phyloP scores from a whole-genome alignment of 2,329 filamentous ascomycete genomes.

The Aureobasidium sp. region DNA sequence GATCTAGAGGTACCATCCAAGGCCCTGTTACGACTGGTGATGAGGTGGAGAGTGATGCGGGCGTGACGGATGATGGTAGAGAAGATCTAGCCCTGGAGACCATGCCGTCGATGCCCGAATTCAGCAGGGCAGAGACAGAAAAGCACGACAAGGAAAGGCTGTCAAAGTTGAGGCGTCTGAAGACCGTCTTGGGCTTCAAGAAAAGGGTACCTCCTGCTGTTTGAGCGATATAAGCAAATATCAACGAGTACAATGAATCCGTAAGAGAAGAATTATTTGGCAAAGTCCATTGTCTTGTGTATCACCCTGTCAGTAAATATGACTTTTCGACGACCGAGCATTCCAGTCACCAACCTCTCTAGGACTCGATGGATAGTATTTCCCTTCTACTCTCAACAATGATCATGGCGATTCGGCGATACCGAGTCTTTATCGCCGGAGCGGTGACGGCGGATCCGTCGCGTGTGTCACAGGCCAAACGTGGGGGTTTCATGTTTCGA shows the following conservation, averaged over 20 bases:
- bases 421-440: neutral
- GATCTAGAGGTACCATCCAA: constrained; percentile 17
- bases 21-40: neutral
- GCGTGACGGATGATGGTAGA: constrained; percentile 13
- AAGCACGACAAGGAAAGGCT: constrained; percentile 28
- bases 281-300: neutral
- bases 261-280: neutral
- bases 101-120: neutral
- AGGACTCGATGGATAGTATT: too few species aligned
- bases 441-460: neutral
- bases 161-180: constrained; percentile 26
- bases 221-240: neutral
- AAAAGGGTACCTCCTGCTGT: neutral
- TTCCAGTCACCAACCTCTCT: too few species aligned
- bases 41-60: constrained; percentile 6
- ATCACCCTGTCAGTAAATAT: neutral
- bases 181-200: constrained; percentile 29
- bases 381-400: too few species aligned
- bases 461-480: neutral
- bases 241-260: neutral
- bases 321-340: too few species aligned
- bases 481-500: neutral
- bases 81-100: constrained; percentile 1
- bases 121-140: constrained; percentile 23
- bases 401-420: neutral